Percentiles rank a stretch among this genome's conserved stretches.
Evolutionary conservation across 768 basidiomycete species (phyloP).

Genomic region (Pulveroboletus sp.): DNA sequence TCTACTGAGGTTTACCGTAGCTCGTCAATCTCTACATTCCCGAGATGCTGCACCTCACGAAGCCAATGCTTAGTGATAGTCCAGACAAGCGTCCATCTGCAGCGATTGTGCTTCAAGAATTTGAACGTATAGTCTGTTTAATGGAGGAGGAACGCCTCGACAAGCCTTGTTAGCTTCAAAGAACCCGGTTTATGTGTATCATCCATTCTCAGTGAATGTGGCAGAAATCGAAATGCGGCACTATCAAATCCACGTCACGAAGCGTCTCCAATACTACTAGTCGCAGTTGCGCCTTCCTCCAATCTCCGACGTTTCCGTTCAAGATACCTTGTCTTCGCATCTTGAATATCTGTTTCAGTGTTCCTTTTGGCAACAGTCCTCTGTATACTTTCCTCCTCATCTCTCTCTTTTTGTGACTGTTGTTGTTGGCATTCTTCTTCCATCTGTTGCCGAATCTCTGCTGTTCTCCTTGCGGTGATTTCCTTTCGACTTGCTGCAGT

Average conservation of each 20-base stretch:
- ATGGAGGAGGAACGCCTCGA: slow-evolving; percentile 36
- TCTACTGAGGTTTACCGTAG: slow-evolving; percentile 32
- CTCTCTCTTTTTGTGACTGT: slow-evolving; percentile 50
- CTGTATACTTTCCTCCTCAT: slow-evolving; percentile 62
- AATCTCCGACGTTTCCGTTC: slow-evolving; percentile 76
- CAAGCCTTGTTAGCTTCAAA: slow-evolving; percentile 8
- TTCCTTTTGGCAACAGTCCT: slow-evolving; percentile 72
- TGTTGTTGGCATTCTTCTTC: slow-evolving; percentile 65
- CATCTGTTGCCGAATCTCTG: slow-evolving; percentile 77
- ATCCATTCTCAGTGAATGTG: not conserved
- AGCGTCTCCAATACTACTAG: slow-evolving; percentile 4
- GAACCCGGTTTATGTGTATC: not conserved
- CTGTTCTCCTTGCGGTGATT: slow-evolving; percentile 77
- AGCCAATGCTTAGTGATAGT: slow-evolving; percentile 55
- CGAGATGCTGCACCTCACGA: slow-evolving; percentile 52
- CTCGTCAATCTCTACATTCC: slow-evolving; percentile 54
- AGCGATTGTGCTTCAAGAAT: slow-evolving; percentile 44
- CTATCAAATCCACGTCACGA: slow-evolving; percentile 5
- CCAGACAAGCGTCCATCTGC: slow-evolving; percentile 52
- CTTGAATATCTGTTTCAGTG: slow-evolving; percentile 66
- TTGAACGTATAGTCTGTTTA: slow-evolving; percentile 45
- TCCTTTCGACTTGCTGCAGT: slow-evolving; percentile 75
- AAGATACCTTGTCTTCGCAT: slow-evolving; percentile 69
- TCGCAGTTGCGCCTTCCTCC: slow-evolving; percentile 37
- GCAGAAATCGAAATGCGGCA: not conserved